Percentiles rank a stretch among this genome's conserved stretches.
phyloP scores from a whole-genome alignment of 495 filamentous ascomycete genomes.

The Tetracladium setigerum region DNA sequence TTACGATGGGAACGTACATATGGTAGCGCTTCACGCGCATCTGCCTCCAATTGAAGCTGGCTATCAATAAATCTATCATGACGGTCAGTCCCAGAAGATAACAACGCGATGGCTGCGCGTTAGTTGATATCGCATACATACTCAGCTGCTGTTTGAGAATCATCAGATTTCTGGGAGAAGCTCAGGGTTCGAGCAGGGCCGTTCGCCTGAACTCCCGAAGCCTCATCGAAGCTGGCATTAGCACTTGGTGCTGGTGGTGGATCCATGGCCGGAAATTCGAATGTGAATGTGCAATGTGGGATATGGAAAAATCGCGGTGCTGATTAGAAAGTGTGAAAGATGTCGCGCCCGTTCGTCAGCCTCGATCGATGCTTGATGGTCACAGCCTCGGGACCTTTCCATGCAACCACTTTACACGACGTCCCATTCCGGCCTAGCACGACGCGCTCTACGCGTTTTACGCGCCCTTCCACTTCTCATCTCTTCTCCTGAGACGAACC shows the following conservation, averaged over 20 bases:
- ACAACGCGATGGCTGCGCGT: neutral
- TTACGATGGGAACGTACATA: slow-evolving; percentile 48
- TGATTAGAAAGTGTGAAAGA: too few relatives aligned
- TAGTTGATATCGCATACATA: slow-evolving; percentile 29
- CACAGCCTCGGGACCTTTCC: too few relatives aligned
- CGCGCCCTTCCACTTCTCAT: too few relatives aligned
- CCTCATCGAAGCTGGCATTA: slow-evolving; percentile 1
- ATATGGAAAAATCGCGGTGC: too few relatives aligned
- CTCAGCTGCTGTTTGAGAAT: slow-evolving; percentile 85
- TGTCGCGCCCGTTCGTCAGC: too few relatives aligned
- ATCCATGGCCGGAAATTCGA: slow-evolving; percentile 6
- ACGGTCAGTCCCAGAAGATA: neutral
- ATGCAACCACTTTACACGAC: too few relatives aligned
- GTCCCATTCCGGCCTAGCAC: too few relatives aligned
- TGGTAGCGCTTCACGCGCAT: slow-evolving; percentile 89
- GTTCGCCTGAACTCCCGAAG: neutral
- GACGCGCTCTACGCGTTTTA: too few relatives aligned
- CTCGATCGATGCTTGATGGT: too few relatives aligned
- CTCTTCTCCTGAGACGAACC: neutral
- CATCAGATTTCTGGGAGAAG: slow-evolving; percentile 57
- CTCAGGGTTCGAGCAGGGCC: slow-evolving; percentile 16
- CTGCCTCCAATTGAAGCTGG: slow-evolving; percentile 85
- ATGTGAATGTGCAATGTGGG: too few relatives aligned
- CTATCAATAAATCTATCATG: slow-evolving; percentile 70
- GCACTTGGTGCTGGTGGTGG: slow-evolving; percentile 8